Base-by-base conservation (phyloP, 345 rosid species). In the Salix dunnii region DNA sequence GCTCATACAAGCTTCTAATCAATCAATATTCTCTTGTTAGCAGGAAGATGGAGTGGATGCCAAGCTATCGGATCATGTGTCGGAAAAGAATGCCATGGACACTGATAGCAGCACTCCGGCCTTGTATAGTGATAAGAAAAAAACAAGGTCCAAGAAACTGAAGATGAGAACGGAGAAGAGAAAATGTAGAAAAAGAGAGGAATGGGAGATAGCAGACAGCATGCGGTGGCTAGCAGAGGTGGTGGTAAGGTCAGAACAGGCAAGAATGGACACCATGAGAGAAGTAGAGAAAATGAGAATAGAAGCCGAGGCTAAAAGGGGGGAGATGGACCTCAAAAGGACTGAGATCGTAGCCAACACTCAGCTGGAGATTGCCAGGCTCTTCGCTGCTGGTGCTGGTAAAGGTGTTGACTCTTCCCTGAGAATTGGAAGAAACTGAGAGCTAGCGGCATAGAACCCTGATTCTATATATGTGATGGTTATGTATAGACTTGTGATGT, bases 101-200 rank as follows among this genome's bases (percentile, higher is more conserved):
- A 88, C 97, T 55, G 96, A 90, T 14, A 93, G 97, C 35, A 93
- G 96, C 82, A 95, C 97, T 13, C 97, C 97, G 16, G 97, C 89
- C 8, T 74, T 91, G 25, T 87, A 86, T 68, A 93, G 90, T 20
- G 85, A 87, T 6, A 82, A 86, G 67, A 86, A 84, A 23, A 88
- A 85, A 66, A 9, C 42, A 7, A 79, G 80, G 76, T 65, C 86
- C 33, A 87, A 82, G 79, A 86, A 86, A n/a, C 10, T 68, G 82
- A 88, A 82, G 87, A 87, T 36, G 79, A 86, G 82, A 81, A 83
- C 43, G 85, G 82, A 84, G 78, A 86, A 68, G 27, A 89, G 76
- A 79, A 93, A 76, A 86, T 86, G 82, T 65, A 78, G 82, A 23
- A 82, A 77, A 48, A 84, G 80, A n/a, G 91, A 91, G 49, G 87